Base-by-base conservation (phyloP, 352 stramenopile genomes). In the Pythium aphanidermatum region DNA sequence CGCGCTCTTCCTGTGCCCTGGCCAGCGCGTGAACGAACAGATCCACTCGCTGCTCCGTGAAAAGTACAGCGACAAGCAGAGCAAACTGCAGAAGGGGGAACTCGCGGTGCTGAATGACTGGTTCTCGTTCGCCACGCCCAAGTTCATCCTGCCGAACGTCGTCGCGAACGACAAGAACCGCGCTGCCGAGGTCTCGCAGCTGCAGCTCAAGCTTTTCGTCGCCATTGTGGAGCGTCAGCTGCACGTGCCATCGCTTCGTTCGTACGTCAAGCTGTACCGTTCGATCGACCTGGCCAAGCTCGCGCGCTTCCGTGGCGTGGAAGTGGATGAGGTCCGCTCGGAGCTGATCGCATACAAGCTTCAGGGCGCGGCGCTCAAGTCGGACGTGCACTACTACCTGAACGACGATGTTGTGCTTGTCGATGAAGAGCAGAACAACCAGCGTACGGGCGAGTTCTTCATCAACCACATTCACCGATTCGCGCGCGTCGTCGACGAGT, bases 211-310 rank as follows among this genome's bases (percentile, higher is more conserved):
- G 51, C 63, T 88, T 23, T 98, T 98, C 51, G 73, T 87, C 36
- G 76, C 91, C 29, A 88, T 98, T 68, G 91, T 98, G 34, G 52
- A 64, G 25, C 68, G 77, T 31, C 86, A 97, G 61, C 64, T 84
- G 48, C 79, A 83, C 42, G 78, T 98, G 42, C 74, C 86, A 33
- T 92, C 91, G 54, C 76, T 98, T 37, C 71, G 92, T 44, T 97
- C 87, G 38, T 98, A 97, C 74, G 79, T 99, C 58, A 97, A 97
- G 58, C 71, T 99, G 6, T 99, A 99, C 73, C 96, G 92, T 6
- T 97, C 91, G 35, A 97, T 99, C 62, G 76, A 83, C 30, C 63
- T 98, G 27, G 80, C 78, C 29, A 99, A 99, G 72, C 76, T 99
- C 20, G 88, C 88, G 16, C 69, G 72, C 30, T 98, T 98, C 72